Conservation (phyloP, 2,329 filamentous ascomycete genomes). For the Elsinoe australis region DNA sequence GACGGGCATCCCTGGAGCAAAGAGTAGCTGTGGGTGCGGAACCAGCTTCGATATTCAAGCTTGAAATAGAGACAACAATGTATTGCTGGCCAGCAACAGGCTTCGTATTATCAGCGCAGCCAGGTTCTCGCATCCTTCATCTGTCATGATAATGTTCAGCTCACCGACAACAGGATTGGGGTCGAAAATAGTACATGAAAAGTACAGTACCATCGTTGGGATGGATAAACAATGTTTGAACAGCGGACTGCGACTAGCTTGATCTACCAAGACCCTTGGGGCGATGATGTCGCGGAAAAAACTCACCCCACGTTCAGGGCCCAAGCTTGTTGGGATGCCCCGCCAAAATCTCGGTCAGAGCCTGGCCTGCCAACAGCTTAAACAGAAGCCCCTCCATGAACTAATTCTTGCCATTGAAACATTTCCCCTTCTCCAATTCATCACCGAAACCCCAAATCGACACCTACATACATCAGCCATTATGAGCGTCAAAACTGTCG, state of each 20-base stretch:
- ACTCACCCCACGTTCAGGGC: slow-evolving; percentile 9
- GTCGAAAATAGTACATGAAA: too few species aligned
- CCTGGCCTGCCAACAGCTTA: not conserved
- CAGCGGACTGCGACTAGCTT: too few species aligned
- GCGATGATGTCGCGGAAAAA: slow-evolving; percentile 1
- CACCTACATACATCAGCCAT: slow-evolving; percentile 18
- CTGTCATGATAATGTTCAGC: too few species aligned
- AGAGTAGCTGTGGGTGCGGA: slow-evolving; percentile 92
- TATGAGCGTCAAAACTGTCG: slow-evolving; percentile 73
- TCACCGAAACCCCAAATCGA: too few species aligned
- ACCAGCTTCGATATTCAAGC: slow-evolving; percentile 85
- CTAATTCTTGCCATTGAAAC: not conserved
- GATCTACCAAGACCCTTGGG: slow-evolving; percentile 1
- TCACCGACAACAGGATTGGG: too few species aligned
- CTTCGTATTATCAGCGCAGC: not conserved
- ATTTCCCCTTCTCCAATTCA: not conserved
- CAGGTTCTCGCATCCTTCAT: not conserved
- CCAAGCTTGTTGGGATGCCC: slow-evolving; percentile 18
- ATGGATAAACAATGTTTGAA: too few species aligned
- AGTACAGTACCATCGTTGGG: too few species aligned
- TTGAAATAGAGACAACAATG: slow-evolving; percentile 4
- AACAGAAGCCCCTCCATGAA: not conserved
- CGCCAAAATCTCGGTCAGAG: slow-evolving; percentile 5
- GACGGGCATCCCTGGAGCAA: slow-evolving; percentile 82
- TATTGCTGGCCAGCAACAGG: too few species aligned